phyloP scores from a whole-genome alignment of 2,329 filamentous ascomycete species.

The Ceratocystis ficicola region DNA sequence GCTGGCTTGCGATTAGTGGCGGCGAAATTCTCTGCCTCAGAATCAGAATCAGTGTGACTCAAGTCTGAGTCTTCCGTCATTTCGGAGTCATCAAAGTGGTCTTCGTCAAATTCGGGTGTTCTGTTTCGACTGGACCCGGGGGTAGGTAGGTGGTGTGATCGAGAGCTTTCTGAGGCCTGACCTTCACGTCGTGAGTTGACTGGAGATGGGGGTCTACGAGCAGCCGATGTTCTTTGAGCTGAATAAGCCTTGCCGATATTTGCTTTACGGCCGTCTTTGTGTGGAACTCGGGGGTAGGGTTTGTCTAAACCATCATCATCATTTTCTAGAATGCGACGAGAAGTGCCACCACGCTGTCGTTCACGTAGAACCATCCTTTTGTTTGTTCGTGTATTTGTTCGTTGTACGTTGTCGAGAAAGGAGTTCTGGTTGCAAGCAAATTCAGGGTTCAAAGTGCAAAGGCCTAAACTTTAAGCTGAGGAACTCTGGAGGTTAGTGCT shows the following conservation, averaged over 20 bases:
- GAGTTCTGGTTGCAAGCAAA: background rate
- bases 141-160: slow-evolving; percentile 18
- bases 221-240: background rate
- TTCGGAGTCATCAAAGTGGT: slow-evolving; percentile 12
- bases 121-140: slow-evolving; percentile 19
- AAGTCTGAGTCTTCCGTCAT: slow-evolving; percentile 15
- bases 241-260: background rate
- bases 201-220: slow-evolving; percentile 17
- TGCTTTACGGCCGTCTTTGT: slow-evolving; percentile 7
- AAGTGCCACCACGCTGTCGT: slow-evolving; percentile 9
- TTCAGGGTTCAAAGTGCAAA: background rate
- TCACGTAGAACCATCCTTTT: background rate
- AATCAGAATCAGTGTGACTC: background rate
- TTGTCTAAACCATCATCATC: slow-evolving; percentile 14
- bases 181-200: slow-evolving; percentile 17
- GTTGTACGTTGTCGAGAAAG: background rate
- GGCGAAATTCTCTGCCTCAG: background rate
- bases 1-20: background rate
- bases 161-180: slow-evolving; percentile 17
- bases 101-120: slow-evolving; percentile 18
- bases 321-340: slow-evolving; percentile 11
- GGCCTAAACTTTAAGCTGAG: background rate
- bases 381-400: background rate
- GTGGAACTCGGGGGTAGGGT: slow-evolving; percentile 5
- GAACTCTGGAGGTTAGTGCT: background rate